These are phyloP conservation scores for Torrubiellomyces zombiae DNA, from an alignment of 2,329 filamentous ascomycete genomes.

Conservation along the genomic window DNA sequence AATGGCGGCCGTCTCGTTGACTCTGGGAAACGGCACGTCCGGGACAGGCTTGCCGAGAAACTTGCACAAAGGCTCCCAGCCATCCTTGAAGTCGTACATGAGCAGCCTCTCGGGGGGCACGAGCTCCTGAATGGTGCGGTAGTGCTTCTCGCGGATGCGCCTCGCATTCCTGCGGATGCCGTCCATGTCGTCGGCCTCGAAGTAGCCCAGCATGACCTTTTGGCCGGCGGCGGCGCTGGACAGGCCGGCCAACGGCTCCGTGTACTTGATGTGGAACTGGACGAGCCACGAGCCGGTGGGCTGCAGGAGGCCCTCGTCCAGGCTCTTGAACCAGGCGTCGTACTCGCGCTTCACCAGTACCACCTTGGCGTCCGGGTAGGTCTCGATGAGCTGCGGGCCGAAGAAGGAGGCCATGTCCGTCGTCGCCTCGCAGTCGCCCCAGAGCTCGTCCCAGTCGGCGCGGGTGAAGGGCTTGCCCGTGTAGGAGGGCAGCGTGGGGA, in stretches of 20 bases:
- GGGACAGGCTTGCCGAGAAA: slow-evolving; percentile 18
- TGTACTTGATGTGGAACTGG: slow-evolving; percentile 6
- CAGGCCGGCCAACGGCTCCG: slow-evolving; percentile 16
- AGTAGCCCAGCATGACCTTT: slow-evolving; percentile 14
- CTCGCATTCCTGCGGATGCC: slow-evolving; percentile 10
- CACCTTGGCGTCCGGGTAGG: slow-evolving; percentile 18
- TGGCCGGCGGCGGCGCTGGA: slow-evolving; percentile 9
- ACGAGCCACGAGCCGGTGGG: slow-evolving; percentile 8
- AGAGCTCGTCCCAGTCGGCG: slow-evolving; percentile 17
- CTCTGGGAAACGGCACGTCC: slow-evolving; percentile 12
- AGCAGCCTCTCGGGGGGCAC: slow-evolving; percentile 11
- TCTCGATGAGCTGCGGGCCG: slow-evolving; percentile 11
- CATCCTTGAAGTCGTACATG: slow-evolving; percentile 15
- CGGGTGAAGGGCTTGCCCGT: slow-evolving; percentile 11
- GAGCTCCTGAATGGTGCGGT: slow-evolving; percentile 11
- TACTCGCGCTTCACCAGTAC: slow-evolving; percentile 15
- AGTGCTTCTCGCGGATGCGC: slow-evolving; percentile 13
- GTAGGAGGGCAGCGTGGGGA: slow-evolving; percentile 11
- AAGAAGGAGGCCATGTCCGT: slow-evolving; percentile 15
- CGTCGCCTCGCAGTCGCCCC: slow-evolving; percentile 11
- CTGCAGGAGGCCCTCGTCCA: slow-evolving; percentile 13
- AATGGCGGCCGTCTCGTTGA: slow-evolving; percentile 14
- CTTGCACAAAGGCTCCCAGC: slow-evolving; percentile 20
- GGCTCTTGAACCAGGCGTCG: slow-evolving; percentile 15
- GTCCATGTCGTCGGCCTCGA: slow-evolving; percentile 7